Base-by-base conservation (phyloP, 2,329 filamentous ascomycete genomes). In the Ceratocystis cubensis region DNA sequence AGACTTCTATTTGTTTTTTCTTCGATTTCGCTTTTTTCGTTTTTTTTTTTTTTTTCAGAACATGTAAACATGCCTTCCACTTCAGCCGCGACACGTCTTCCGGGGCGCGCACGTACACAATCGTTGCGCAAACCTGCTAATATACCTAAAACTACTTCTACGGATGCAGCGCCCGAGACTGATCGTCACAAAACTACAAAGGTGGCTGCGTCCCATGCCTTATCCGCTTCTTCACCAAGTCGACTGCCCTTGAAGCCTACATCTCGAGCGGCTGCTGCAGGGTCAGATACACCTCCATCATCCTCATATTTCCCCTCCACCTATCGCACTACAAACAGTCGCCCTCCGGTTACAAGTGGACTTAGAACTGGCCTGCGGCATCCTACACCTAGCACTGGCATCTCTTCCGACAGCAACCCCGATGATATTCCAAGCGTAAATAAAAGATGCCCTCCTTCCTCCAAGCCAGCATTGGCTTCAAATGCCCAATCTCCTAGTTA, bases 211-310 rank as follows among this genome's bases (percentile, higher is more conserved):
- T 28, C 62, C 15, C 66, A 53, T 17, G 63, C 50, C 20, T 15
- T 45, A n/a, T 15, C 37, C 10, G 56, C 73, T 70, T 71, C 70
- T 20, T 82, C 81, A 8, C 80, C 81, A 1, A 83, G 78, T 71
- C 77, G 80, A 48, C 74, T 83, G 41, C 80, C 80, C 48, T 72
- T 79, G 70, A 82, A 80, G 71, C 79, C 78, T 41, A 70, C 72
- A 62, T 72, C 74, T 28, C 73, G 37, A 3, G 20, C 15, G 30
- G 37, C 53, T 28, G 7, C 53, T 5, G 50, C 20, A 41, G 22
- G 33, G 28, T 10, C 46, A 7, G 44, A 20, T 17, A n/a, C 56
- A 20, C 30, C 44, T 4, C 10, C 57, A 33, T 28, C 57, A 33
- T 28, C 57, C 15, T 15, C 28, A 8, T 53, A n/a, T 25, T n/a